phyloP scores from a whole-genome alignment of 345 rosid genomes.

The Corchorus olitorius region DNA sequence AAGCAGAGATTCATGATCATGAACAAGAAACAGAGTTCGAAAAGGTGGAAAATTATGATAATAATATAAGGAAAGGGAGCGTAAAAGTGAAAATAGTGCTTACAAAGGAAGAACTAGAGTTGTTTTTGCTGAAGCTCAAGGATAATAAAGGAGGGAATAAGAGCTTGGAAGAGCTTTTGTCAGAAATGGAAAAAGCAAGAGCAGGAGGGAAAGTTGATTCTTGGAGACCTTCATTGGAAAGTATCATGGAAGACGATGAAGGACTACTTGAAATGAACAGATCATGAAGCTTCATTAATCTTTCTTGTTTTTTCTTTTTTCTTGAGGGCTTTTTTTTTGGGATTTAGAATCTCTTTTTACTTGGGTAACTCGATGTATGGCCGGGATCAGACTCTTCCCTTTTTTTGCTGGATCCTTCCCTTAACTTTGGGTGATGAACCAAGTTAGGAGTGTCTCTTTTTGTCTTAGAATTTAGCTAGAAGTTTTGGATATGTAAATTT shows the following conservation, averaged over 20 bases:
- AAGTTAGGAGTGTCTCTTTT: not conserved
- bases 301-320: not conserved
- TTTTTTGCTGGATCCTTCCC: not conserved
- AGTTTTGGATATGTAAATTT: not conserved
- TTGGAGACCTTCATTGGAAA: conserved; percentile 77
- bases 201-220: not conserved
- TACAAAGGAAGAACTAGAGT: conserved; percentile 67
- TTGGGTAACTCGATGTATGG: not conserved
- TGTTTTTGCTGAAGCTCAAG: conserved; percentile 53
- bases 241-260: conserved; percentile 33
- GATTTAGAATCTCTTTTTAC: not conserved
- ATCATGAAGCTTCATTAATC: not conserved
- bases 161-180: conserved; percentile 9
- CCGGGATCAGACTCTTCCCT: not conserved
- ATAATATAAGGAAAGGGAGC: conserved; percentile 32
- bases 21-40: not conserved
- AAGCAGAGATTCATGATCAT: conserved; percentile 3
- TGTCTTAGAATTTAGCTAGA: not conserved
- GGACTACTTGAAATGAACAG: not conserved
- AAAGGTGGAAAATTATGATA: conserved; percentile 17
- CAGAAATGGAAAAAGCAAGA: conserved; percentile 18
- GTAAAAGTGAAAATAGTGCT: conserved; percentile 77
- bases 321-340: not conserved
- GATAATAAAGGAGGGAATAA: conserved; percentile 18
- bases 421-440: not conserved